Conservation (phyloP, 1,139 yeast species). For the Geotrichum cucujoidarum region DNA sequence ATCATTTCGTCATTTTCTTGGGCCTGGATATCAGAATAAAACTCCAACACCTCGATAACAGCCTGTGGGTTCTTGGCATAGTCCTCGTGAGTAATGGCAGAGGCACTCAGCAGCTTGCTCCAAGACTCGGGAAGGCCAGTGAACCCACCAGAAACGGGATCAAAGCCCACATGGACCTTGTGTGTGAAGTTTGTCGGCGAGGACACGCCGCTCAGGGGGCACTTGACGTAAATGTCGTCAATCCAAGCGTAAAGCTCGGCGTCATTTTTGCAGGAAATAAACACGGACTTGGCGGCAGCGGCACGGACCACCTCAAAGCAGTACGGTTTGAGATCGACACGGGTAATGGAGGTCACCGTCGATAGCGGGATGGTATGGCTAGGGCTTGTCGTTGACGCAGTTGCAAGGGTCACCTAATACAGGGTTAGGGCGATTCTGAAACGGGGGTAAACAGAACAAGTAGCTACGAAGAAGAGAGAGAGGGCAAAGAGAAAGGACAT, state of each 20-base stretch:
- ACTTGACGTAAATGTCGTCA: slow-evolving; percentile 80
- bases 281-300: slow-evolving; percentile 50
- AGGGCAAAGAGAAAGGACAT: slow-evolving; percentile 13
- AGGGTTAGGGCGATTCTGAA: slow-evolving; percentile 1
- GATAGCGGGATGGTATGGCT: slow-evolving; percentile 51
- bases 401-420: slow-evolving; percentile 10
- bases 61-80: slow-evolving; percentile 45
- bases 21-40: slow-evolving; percentile 45
- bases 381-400: slow-evolving; percentile 29
- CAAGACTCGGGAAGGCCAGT: slow-evolving; percentile 45
- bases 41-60: slow-evolving; percentile 83
- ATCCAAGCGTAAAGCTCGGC: slow-evolving; percentile 86
- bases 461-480: too few species aligned
- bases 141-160: slow-evolving; percentile 43
- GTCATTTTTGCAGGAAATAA: slow-evolving; percentile 71
- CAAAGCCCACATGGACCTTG: slow-evolving; percentile 45
- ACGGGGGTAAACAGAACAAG: neutral
- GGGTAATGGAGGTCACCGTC: slow-evolving; percentile 52
- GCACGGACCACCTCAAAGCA: slow-evolving; percentile 74
- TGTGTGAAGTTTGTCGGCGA: slow-evolving; percentile 45
- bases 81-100: slow-evolving; percentile 46
- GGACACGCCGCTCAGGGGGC: slow-evolving; percentile 72
- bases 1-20: slow-evolving; percentile 19
- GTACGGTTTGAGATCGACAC: slow-evolving; percentile 62
- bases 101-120: slow-evolving; percentile 40